These are phyloP conservation scores for Mycena citricolor DNA, from an alignment of 1,284 basidiomycete genomes.

Conservation along the genomic window DNA sequence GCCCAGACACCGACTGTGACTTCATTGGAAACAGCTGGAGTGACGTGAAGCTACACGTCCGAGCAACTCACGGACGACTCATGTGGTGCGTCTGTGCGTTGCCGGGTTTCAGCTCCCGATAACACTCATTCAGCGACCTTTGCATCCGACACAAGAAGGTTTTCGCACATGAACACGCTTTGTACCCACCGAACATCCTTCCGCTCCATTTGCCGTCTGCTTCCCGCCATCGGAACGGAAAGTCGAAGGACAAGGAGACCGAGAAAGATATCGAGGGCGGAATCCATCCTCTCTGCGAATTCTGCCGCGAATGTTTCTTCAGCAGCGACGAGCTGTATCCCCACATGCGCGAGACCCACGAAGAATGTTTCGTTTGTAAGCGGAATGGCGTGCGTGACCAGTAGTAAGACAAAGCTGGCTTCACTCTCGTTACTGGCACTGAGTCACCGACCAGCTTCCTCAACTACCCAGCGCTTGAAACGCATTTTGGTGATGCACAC, in stretches of 20 bases:
- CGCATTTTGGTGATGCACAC: slow-evolving; percentile 71
- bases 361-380: slow-evolving; percentile 96
- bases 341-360: slow-evolving; percentile 93
- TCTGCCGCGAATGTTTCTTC: slow-evolving; percentile 91
- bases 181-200: slow-evolving; percentile 72
- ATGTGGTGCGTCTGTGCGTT: slow-evolving; percentile 64
- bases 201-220: slow-evolving; percentile 79
- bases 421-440: slow-evolving; percentile 1
- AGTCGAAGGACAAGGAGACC: slow-evolving; percentile 45
- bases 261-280: slow-evolving; percentile 71
- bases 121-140: slow-evolving; percentile 59
- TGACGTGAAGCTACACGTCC: slow-evolving; percentile 81
- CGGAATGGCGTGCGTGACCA: slow-evolving; percentile 76
- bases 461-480: slow-evolving; percentile 73
- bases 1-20: slow-evolving; percentile 79
- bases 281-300: slow-evolving; percentile 84
- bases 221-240: slow-evolving; percentile 44
- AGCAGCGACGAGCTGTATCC: slow-evolving; percentile 89
- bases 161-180: slow-evolving; percentile 91
- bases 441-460: slow-evolving; percentile 57
- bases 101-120: slow-evolving; percentile 1
- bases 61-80: slow-evolving; percentile 72
- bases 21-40: slow-evolving; percentile 87
- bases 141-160: slow-evolving; percentile 93
- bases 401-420: slow-evolving; percentile 65